Base-by-base conservation (phyloP, 2,329 filamentous ascomycete genomes). In the Microcyclospora pomicola region DNA sequence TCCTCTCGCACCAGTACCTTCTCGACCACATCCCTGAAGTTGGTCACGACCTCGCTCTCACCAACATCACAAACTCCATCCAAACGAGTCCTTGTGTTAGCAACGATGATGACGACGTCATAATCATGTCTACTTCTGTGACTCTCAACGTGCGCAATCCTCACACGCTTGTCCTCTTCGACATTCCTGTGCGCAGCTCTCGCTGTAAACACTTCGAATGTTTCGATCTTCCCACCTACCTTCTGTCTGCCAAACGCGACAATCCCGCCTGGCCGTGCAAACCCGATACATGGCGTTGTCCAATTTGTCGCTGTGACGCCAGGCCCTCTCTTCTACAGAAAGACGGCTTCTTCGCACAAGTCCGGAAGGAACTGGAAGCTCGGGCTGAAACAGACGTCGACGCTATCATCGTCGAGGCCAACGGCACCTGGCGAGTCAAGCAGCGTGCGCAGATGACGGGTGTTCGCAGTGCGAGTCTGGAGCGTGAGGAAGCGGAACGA, bases 141-240 rank as follows among this genome's bases (percentile, higher is more conserved):
- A 63, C 57, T 4, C 63, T 71, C 44, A 58, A 54, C 6, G 51
- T 71, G 10, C 58, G 61, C 42, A 68, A 71, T 38, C 67, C 68
- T 67, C 46, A 60, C 55, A 34, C 57, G 54, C 31, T 57, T 28
- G 51, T 46, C 6, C 59, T 91, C 9, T 86, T 82, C 54, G 64
- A 72, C 5, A 67, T 71, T 0, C 88, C 91, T 1, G 83, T 79
- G 2, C 78, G 87, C 19, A 77, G 84, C 16, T 63, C 52, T 6
- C 49, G 58, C 2, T 98, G 91, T 56, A 64, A 65, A 15, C 88
- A 98, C 54, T 65, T 80, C 28, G 84, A 95, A 54, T 94, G 86
- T 54, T 95, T 96, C 54, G 88, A 96, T 55, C 73, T 95, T 6
- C 72, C 81, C 14, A 87, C 74, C 1, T 96, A 84, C 65, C 70